Evolutionary conservation across 306 rosid genomes (phyloP), one percentile per base, ranked within the genome.

Genomic region (Cucurbita ficifolia): DNA sequence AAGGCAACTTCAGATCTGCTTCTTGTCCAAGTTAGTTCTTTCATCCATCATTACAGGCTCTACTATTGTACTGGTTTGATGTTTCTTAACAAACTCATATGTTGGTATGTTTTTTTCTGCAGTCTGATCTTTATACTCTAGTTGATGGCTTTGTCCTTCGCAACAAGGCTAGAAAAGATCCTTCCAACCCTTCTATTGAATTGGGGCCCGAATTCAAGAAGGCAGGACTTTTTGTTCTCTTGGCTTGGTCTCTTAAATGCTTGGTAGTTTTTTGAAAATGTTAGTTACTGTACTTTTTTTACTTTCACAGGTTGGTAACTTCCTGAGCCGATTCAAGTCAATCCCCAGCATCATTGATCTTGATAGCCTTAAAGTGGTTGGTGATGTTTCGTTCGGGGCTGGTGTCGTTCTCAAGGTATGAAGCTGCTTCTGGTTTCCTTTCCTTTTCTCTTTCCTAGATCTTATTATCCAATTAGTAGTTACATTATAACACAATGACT

Each of bases 1-100:
- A 94, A 94, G 86, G 95, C 95, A 78, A 83, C 99, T 81, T 94
- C 99, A 3, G 99, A 94, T 84, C 91, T 94, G 88, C 99, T 94
- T 79, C 99, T 94, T 84, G 97, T 94, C 80, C 94, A 94, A 97
- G 98, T 89, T 68, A 57, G 52, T 50, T 58, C 71, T 75, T 46
- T 49, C 59, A 24, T 48, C 13, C 36, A 74, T 22, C 40, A 33
- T 75, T 7, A 46, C 33, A 22, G 43, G 59, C 35, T 24, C 2
- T 29, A 29, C 43, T 36, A 17, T 10, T 72, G 7, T 6, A 54
- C 6, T 24, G 22, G 42, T 29, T 45, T 69, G 14, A 33, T 29
- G 43, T 48, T 51, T 54, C 36, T 72, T 54, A 53, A 54, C 19
- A 83, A 70, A 33, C 74, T 33, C 2, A 50, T 33, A 56, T 45